A percentile compares a stretch with the other conserved stretches of the same genome.
Conservation (phyloP, 73 alveolate species). For the Paramecium bursaria region DNA sequence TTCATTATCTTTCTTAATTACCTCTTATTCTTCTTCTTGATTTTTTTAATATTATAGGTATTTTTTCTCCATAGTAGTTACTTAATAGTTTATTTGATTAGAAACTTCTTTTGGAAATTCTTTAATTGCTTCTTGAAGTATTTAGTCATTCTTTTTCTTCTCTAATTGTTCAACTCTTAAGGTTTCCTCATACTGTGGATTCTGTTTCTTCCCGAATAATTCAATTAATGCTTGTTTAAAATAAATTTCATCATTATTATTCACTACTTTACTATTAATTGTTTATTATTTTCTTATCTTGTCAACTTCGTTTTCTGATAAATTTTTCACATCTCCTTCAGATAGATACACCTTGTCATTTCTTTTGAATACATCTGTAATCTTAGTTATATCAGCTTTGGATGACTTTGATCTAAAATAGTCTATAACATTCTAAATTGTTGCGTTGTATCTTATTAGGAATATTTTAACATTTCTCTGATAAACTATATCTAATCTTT, state of each 20-base stretch:
- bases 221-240: constrained; percentile 48
- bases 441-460: constrained; percentile 14
- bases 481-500: constrained; percentile 37
- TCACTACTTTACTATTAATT: neutral
- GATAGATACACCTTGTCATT: neutral
- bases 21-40: too few species aligned
- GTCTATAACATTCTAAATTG: too few species aligned
- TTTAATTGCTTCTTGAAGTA: neutral
- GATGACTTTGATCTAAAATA: too few species aligned
- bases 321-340: neutral
- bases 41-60: too few species aligned
- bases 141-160: neutral
- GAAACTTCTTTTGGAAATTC: too few species aligned
- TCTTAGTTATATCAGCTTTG: neutral
- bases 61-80: too few species aligned
- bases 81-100: too few species aligned
- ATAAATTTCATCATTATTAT: neutral
- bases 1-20: too few species aligned
- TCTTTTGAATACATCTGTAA: neutral
- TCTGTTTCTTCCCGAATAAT: constrained; percentile 12
- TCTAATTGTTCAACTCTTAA: neutral
- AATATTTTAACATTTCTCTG: constrained; percentile 38
- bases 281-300: constrained; percentile 4
- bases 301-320: neutral
- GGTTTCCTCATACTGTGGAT: neutral